Evolutionary conservation across 2,329 filamentous ascomycete species (phyloP).

Genomic region (Albophoma yamanashiensis): DNA sequence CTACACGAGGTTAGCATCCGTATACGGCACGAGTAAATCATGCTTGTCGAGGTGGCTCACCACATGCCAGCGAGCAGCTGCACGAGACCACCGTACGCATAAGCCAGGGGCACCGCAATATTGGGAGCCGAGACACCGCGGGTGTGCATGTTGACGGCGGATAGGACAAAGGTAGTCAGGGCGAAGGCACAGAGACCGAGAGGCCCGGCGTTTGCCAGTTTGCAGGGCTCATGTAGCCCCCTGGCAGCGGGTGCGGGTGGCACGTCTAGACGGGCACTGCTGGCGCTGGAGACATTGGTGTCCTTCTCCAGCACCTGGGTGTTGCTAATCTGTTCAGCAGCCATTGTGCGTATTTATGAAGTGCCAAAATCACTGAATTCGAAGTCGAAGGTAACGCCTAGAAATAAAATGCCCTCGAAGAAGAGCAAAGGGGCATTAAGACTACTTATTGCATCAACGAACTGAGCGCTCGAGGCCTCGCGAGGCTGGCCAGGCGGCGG

Average conservation of each 20-base stretch:
- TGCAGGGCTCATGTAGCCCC: conserved; percentile 53
- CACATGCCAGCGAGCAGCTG: conserved; percentile 81
- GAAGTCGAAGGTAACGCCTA: too few species aligned
- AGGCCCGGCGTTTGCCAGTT: conserved; percentile 71
- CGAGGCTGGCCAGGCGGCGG: too few species aligned
- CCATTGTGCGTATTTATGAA: too few species aligned
- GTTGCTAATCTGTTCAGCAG: too few species aligned
- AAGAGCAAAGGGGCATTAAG: too few species aligned
- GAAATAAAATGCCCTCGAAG: too few species aligned
- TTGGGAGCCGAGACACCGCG: conserved; percentile 50
- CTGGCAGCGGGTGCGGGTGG: conserved; percentile 62
- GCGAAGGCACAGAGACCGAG: conserved; percentile 71
- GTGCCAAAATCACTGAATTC: too few species aligned
- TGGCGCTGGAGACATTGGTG: too few species aligned
- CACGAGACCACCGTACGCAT: conserved; percentile 67
- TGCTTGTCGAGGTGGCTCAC: conserved; percentile 34
- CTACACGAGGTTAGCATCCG: conserved; percentile 25
- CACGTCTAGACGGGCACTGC: conserved; percentile 43
- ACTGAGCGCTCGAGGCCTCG: too few species aligned
- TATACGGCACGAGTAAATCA: neutral
- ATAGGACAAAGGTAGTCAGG: conserved; percentile 72
- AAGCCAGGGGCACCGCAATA: conserved; percentile 58
- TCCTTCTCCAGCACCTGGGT: too few species aligned
- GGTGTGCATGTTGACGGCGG: conserved; percentile 59
- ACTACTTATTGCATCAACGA: too few species aligned